Conservation (phyloP, 371 early-diverging fungal genomes). For the Rhizopus delemar region DNA sequence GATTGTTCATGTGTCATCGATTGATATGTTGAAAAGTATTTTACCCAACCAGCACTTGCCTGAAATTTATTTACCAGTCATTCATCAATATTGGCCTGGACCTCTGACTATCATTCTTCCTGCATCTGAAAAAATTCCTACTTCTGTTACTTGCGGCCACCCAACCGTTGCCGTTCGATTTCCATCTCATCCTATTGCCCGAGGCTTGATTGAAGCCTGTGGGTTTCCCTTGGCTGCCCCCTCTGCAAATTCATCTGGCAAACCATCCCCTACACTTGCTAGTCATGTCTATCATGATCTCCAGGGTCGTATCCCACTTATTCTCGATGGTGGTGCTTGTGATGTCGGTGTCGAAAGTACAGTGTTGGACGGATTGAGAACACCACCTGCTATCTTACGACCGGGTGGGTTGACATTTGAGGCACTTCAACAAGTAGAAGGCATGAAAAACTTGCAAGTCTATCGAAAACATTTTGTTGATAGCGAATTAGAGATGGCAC, state of each 20-base stretch:
- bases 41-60: constrained; percentile 67
- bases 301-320: constrained; percentile 76
- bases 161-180: constrained; percentile 94
- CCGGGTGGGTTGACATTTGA: constrained; percentile 98
- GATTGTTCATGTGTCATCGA: constrained; percentile 94
- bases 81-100: constrained; percentile 95
- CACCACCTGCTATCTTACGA: constrained; percentile 86
- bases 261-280: constrained; percentile 95
- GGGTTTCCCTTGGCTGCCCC: constrained; percentile 98
- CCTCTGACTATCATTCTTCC: constrained; percentile 96
- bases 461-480: constrained; percentile 82
- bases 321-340: constrained; percentile 95
- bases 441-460: constrained; percentile 66
- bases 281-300: constrained; percentile 93
- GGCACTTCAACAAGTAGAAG: constrained; percentile 55
- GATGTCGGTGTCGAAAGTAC: constrained; percentile 96
- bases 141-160: constrained; percentile 84
- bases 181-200: constrained; percentile 91
- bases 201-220: constrained; percentile 83
- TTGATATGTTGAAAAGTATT: constrained; percentile 83
- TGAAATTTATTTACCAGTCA: constrained; percentile 61
- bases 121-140: constrained; percentile 64
- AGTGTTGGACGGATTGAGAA: constrained; percentile 82
- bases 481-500: constrained; percentile 68
- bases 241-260: constrained; percentile 98